Evolutionary conservation across 169 alveolate species (phyloP).

Genomic region (Cryptosporidium sp.): DNA sequence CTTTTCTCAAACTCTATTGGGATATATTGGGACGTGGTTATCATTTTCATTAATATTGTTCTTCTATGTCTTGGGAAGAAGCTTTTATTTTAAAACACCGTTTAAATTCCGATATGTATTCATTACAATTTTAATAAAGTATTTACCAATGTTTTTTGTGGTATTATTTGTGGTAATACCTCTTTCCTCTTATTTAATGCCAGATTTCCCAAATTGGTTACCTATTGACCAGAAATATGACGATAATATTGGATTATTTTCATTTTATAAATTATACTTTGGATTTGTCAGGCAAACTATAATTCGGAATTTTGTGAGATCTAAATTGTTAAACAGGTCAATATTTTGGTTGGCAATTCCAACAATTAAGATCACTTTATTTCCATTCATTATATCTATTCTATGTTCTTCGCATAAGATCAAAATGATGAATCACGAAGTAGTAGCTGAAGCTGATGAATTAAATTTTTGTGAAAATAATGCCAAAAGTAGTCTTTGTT

Average conservation of each 20-base stretch:
- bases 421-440: constrained; percentile 22
- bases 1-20: constrained; percentile 47
- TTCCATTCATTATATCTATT: constrained; percentile 40
- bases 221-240: background rate
- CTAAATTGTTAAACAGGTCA: constrained; percentile 15
- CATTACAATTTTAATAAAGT: constrained; percentile 19
- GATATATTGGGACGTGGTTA: constrained; percentile 66
- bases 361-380: constrained; percentile 25
- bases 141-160: constrained; percentile 21
- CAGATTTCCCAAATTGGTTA: constrained; percentile 52
- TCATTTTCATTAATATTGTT: constrained; percentile 41
- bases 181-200: constrained; percentile 44
- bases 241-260: constrained; percentile 28
- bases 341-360: constrained; percentile 52
- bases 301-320: constrained; percentile 7
- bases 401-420: constrained; percentile 46
- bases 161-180: constrained; percentile 27
- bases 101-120: constrained; percentile 39
- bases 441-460: background rate
- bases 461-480: background rate
- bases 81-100: constrained; percentile 41
- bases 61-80: constrained; percentile 50
- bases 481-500: background rate
- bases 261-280: constrained; percentile 24
- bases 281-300: background rate